A percentile compares a stretch with the other conserved stretches of the same genome.
Evolutionary conservation across 2,329 filamentous ascomycete species (phyloP).

Genomic region (Hymenoscyphus albidus): DNA sequence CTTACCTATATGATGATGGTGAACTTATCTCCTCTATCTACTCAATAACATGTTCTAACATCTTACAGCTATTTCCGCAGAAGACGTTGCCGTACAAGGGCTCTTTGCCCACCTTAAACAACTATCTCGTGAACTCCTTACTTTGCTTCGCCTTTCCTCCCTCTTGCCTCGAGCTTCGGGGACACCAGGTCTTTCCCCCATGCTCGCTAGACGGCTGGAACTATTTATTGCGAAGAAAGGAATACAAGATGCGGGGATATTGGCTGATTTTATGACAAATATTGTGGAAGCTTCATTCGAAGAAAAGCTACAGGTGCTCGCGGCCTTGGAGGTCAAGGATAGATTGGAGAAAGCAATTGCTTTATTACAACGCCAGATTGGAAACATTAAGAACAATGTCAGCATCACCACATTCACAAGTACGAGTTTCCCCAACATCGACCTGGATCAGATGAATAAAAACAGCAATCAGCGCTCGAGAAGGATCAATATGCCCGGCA

Average conservation of each 20-base stretch:
- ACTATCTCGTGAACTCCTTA: slow-evolving; percentile 79
- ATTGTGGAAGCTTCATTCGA: slow-evolving; percentile 83
- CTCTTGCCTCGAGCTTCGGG: slow-evolving; percentile 69
- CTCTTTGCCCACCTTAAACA: slow-evolving; percentile 79
- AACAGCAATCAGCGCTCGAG: slow-evolving; percentile 40
- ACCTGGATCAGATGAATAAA: slow-evolving; percentile 50
- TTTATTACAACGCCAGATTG: slow-evolving; percentile 76
- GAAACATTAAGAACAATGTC: slow-evolving; percentile 79
- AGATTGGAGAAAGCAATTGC: slow-evolving; percentile 79
- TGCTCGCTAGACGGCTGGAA: slow-evolving; percentile 83
- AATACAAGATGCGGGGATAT: slow-evolving; percentile 72
- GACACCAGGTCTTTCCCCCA: slow-evolving; percentile 66
- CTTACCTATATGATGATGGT: slow-evolving; percentile 67
- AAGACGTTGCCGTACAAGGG: slow-evolving; percentile 62
- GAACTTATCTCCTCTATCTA: slow-evolving; percentile 28
- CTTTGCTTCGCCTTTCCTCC: slow-evolving; percentile 77
- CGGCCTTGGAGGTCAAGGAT: slow-evolving; percentile 73
- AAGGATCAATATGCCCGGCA: slow-evolving; percentile 26
- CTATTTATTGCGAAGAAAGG: slow-evolving; percentile 82
- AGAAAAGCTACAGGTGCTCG: slow-evolving; percentile 83
- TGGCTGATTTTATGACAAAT: slow-evolving; percentile 97
- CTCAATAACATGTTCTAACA: slow-evolving; percentile 19
- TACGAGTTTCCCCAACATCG: slow-evolving; percentile 57
- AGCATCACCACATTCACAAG: slow-evolving; percentile 76
- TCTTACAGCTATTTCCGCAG: slow-evolving; percentile 34